A percentile compares a stretch with the other conserved stretches of the same genome.
phyloP scores from a whole-genome alignment of 2,329 filamentous ascomycete genomes.

The Colletotrichum tropicicola region DNA sequence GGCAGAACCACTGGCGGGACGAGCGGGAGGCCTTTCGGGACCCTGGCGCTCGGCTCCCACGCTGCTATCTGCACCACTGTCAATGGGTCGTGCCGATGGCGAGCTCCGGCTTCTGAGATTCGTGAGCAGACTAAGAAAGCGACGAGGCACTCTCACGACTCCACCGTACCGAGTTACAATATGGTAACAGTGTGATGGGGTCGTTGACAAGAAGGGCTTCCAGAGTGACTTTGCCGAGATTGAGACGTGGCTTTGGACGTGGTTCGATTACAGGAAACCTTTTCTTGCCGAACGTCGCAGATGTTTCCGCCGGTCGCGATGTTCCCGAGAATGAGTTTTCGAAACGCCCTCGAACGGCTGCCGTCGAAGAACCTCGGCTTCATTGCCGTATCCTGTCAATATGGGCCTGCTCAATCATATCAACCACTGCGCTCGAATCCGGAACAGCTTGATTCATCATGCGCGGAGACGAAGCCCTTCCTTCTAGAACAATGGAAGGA shows the following conservation, averaged over 20 bases:
- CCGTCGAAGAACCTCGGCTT: constrained; percentile 12
- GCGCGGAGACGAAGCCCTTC: constrained; percentile 9
- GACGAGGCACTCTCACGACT: not conserved
- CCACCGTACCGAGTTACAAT: constrained; percentile 7
- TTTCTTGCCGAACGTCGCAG: not conserved
- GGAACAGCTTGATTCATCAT: constrained; percentile 3
- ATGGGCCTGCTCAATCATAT: constrained; percentile 12
- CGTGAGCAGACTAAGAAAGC: constrained; percentile 10
- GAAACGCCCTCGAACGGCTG: constrained; percentile 9
- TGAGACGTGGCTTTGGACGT: constrained; percentile 5
- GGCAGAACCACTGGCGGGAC: constrained; percentile 5
- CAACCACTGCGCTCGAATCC: not conserved
- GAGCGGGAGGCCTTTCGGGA: constrained; percentile 20
- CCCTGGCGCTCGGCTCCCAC: constrained; percentile 15
- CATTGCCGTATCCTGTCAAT: constrained; percentile 15
- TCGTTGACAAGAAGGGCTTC: not conserved
- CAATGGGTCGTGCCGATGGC: constrained; percentile 28
- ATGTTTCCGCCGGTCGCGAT: not conserved
- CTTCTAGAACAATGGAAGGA: constrained; percentile 27
- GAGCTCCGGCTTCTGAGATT: constrained; percentile 23
- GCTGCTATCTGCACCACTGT: constrained; percentile 12
- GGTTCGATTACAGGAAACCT: constrained; percentile 5
- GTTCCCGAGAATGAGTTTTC: not conserved
- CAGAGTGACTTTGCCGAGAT: constrained; percentile 9
- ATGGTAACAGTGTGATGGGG: not conserved